Conservation (phyloP, 2,329 filamentous ascomycete species). For the Xylariaceae sp. region DNA sequence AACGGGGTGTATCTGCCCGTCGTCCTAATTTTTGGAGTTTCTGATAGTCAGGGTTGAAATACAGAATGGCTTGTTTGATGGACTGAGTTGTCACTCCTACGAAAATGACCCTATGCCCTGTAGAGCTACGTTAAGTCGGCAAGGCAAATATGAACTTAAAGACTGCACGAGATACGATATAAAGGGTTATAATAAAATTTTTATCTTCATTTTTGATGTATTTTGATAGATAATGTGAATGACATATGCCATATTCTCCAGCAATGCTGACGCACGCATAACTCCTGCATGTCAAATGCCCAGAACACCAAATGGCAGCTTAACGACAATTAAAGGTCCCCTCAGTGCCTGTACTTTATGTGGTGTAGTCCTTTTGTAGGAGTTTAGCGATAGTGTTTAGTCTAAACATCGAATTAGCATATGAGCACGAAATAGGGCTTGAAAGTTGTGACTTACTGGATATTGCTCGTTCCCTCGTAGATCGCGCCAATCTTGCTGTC, state of each 20-base stretch:
- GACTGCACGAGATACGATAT: no score
- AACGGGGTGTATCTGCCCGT: no score
- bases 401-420: conserved; percentile 44
- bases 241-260: no score
- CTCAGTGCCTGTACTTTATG: conserved; percentile 33
- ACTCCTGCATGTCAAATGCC: not conserved
- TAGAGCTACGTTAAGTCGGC: no score
- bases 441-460: conserved; percentile 57
- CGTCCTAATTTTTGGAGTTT: no score
- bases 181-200: no score
- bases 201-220: not conserved
- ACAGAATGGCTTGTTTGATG: no score
- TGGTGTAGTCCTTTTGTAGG: conserved; percentile 66
- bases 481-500: conserved; percentile 99
- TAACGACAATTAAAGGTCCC: not conserved
- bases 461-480: conserved; percentile 89
- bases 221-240: no score
- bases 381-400: conserved; percentile 69
- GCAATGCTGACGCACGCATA: conserved; percentile 1
- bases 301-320: not conserved
- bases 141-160: no score
- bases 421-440: not conserved
- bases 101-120: no score
- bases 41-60: no score
- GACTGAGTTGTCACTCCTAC: no score